Evolutionary conservation across 2,329 filamentous ascomycete species (phyloP), one percentile per base, ranked within the genome.

Genomic region (Apiospora rasikravindrae): DNA sequence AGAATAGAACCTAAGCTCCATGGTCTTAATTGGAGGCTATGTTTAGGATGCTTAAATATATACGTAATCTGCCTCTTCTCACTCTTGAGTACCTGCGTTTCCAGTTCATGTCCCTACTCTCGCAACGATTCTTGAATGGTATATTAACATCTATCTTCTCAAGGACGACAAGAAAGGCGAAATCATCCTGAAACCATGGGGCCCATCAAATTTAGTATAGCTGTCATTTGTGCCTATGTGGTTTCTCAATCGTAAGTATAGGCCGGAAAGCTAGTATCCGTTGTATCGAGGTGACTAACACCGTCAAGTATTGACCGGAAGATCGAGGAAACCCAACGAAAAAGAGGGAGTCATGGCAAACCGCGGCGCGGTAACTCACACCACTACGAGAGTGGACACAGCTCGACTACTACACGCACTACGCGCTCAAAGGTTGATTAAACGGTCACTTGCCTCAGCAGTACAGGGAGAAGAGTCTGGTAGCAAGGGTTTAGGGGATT

Each of bases 161-260:
- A 22, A 24, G 24, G n/a, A 44, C 42, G 11, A 44, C n/a, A 44
- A 1, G 13, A 51, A 51, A 51, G 22, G n/a, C 22, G 47, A 51
- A 51, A 51, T 24, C 7, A n/a, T 51, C n/a, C 22, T 8, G 47
- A 51, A n/a, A n/a, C 47, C 24, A 51, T 51, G n/a, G 47, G 47
- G 22, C 47, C 47, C n/a, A n/a, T 51, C 8, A 51, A 51, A n/a
- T 51, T 51, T n/a, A n/a, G 47, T 11, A 51, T 51, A 24, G n/a
- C 47, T 51, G n/a, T 51, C 7, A n/a, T 51, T 51, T 51, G 47
- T 51, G 47, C 47, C 22, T 51, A 51, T 51, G 47, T 51, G n/a
- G 47, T 51, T 51, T 51, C 47, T 51, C 47, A 51, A 24, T 51
- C 47, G 47, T 51, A 51, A 51, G 47, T 51, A n/a, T 51, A 51